Conservation (phyloP, 2,329 filamentous ascomycete genomes). For the Stagonosporopsis chrysanthemi region DNA sequence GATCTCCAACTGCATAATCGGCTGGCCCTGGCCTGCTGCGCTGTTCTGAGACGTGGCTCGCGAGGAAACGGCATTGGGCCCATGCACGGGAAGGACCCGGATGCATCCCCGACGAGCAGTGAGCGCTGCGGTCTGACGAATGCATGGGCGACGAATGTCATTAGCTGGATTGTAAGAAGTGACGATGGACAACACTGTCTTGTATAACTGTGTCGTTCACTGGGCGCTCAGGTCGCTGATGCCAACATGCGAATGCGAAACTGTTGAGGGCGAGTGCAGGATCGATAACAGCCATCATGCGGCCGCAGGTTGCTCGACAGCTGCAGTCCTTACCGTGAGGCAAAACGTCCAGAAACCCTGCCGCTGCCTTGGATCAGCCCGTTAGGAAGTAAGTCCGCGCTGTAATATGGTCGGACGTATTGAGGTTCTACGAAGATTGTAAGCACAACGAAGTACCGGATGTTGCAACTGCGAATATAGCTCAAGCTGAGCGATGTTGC, state of each 20-base stretch:
- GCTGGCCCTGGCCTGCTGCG: not conserved
- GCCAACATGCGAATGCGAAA: slow-evolving; percentile 13
- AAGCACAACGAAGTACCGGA: slow-evolving; percentile 12
- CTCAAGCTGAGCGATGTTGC: slow-evolving; percentile 14
- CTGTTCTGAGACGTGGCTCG: not conserved
- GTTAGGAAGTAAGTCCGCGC: slow-evolving; percentile 5
- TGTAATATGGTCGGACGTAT: not conserved
- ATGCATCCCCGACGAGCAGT: no score
- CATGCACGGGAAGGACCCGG: not conserved
- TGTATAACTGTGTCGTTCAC: slow-evolving; percentile 14
- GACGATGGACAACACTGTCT: not conserved
- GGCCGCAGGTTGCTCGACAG: slow-evolving; percentile 16
- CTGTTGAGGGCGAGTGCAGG: slow-evolving; percentile 17
- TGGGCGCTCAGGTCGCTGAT: not conserved
- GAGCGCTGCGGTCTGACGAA: not conserved
- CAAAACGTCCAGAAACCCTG: slow-evolving; percentile 4
- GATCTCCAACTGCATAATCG: slow-evolving; percentile 16
- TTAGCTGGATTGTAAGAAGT: not conserved
- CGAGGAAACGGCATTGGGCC: no score
- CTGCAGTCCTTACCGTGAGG: slow-evolving; percentile 3
- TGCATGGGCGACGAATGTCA: not conserved
- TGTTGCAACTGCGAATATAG: not conserved
- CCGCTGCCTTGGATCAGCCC: not conserved
- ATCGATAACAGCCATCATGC: slow-evolving; percentile 9
- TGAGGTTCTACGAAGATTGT: not conserved